Percentiles rank a stretch among this genome's conserved stretches.
Conservation (phyloP, 1,284 basidiomycete species). For the Pseudozyma hubeiensis region DNA sequence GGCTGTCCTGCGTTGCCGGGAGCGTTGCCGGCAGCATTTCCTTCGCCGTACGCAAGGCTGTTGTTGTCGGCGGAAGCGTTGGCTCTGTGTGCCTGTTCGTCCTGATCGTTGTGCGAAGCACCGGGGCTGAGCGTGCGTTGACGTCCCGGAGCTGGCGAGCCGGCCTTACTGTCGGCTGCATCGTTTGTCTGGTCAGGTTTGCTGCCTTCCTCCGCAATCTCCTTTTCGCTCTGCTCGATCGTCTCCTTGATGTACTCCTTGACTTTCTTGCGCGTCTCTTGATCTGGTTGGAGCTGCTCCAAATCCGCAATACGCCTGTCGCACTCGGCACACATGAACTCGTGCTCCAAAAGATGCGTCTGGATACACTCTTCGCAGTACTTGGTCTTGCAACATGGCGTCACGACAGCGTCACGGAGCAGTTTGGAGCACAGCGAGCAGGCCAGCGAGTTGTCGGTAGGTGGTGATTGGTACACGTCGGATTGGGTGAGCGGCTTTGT, state of each 20-base stretch:
- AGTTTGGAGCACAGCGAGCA: slow-evolving; percentile 66
- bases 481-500: slow-evolving; percentile 62
- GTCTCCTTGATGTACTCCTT: slow-evolving; percentile 63
- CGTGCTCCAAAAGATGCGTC: slow-evolving; percentile 66
- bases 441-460: slow-evolving; percentile 61
- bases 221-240: slow-evolving; percentile 62
- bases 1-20: slow-evolving; percentile 9
- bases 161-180: slow-evolving; percentile 20
- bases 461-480: slow-evolving; percentile 64
- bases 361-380: slow-evolving; percentile 68
- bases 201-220: slow-evolving; percentile 49
- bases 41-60: slow-evolving; percentile 29
- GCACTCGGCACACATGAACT: slow-evolving; percentile 67
- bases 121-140: slow-evolving; percentile 22
- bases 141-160: slow-evolving; percentile 11
- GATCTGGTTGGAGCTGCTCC: slow-evolving; percentile 60
- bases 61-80: slow-evolving; percentile 26
- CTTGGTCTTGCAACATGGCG: slow-evolving; percentile 63
- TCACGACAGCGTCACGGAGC: slow-evolving; percentile 60
- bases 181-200: slow-evolving; percentile 29
- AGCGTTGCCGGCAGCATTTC: slow-evolving; percentile 11
- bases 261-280: slow-evolving; percentile 59
- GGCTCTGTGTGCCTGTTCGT: slow-evolving; percentile 41
- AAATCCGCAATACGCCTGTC: slow-evolving; percentile 64
- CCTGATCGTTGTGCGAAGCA: slow-evolving; percentile 31